Evolutionary conservation across 192 early-diverging fungal species (phyloP).

Genomic region (Martensiomyces pterosporus): DNA sequence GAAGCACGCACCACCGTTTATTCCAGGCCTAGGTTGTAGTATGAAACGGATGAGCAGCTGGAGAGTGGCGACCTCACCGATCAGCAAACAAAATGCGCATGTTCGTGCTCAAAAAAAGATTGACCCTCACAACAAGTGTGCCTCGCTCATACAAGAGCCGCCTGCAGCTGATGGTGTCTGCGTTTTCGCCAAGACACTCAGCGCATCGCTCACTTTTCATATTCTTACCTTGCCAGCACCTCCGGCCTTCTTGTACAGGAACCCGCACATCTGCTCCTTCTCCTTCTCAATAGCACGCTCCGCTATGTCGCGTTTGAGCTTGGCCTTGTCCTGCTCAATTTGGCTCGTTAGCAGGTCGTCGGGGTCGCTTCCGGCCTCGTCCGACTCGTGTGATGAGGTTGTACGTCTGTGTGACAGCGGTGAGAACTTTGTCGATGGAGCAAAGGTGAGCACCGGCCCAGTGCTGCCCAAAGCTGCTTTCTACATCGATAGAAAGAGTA

Average conservation of each 20-base stretch:
- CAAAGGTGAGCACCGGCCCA: slow-evolving; percentile 32
- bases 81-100: slow-evolving; percentile 2
- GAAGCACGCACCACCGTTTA: slow-evolving; percentile 48
- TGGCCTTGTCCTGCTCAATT: slow-evolving; percentile 21
- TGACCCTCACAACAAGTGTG: slow-evolving; percentile 3
- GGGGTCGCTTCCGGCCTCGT: slow-evolving; percentile 37
- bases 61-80: too few species aligned
- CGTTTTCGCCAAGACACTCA: too few species aligned
- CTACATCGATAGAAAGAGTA: slow-evolving; percentile 12
- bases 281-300: slow-evolving; percentile 42
- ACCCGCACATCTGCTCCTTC: slow-evolving; percentile 45
- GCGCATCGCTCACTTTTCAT: too few species aligned
- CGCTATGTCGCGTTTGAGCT: slow-evolving; percentile 32
- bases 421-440: slow-evolving; percentile 40
- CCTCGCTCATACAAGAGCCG: too few species aligned
- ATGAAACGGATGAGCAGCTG: too few species aligned
- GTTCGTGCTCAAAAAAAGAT: background rate
- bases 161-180: too few species aligned
- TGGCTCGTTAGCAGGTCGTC: slow-evolving; percentile 30
- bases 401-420: slow-evolving; percentile 8
- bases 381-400: slow-evolving; percentile 25
- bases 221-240: slow-evolving; percentile 42
- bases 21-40: slow-evolving; percentile 34
- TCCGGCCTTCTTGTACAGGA: slow-evolving; percentile 42
- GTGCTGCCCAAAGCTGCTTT: slow-evolving; percentile 5